Base-by-base conservation (phyloP, 2,329 filamentous ascomycete genomes). In the Knufia petricola region DNA sequence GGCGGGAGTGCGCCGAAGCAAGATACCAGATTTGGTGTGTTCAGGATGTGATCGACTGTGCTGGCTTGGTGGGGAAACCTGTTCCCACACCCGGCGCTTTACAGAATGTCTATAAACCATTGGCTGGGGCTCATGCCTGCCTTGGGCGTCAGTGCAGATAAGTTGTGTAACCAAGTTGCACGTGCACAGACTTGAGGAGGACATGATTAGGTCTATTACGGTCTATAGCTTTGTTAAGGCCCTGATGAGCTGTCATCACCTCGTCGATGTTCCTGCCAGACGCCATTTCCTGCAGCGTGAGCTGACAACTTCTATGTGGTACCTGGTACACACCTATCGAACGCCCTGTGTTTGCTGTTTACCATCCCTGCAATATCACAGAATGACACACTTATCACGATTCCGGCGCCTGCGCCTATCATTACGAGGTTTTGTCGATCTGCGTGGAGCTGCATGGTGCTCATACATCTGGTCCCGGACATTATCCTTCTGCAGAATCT, bases 1-100 rank as follows among this genome's bases (percentile, higher is more conserved):
- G 79, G 81, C 34, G 84, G 85, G 1, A 77, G 75, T 58, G 80
- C 79, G 56, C 74, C 80, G 50, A 57, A 63, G 7, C 72, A 75
- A 60, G 77, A 77, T 42, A 76, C 77, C 52, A 85, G 75, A 63
- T 90, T 87, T 68, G 85, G 85, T 10, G 83, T 90, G 24, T 90
- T 90, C 67, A 77, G 85, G 60, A 90, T 90, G 85, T 90, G 77
- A 60, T 52, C 30, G 23, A n/a, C n/a, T n/a, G n/a, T n/a, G n/a
- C n/a, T n/a, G n/a, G n/a, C n/a, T n/a, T n/a, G n/a, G n/a, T n/a
- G n/a, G n/a, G n/a, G n/a, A n/a, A n/a, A n/a, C n/a, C n/a, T n/a
- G n/a, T n/a, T n/a, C n/a, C n/a, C n/a, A n/a, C n/a, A n/a, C n/a
- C n/a, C n/a, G n/a, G n/a, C n/a, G n/a, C n/a, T n/a, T n/a, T n/a